Base-by-base conservation (phyloP, 208 protist genomes). In the Crithidia expoeki region DNA sequence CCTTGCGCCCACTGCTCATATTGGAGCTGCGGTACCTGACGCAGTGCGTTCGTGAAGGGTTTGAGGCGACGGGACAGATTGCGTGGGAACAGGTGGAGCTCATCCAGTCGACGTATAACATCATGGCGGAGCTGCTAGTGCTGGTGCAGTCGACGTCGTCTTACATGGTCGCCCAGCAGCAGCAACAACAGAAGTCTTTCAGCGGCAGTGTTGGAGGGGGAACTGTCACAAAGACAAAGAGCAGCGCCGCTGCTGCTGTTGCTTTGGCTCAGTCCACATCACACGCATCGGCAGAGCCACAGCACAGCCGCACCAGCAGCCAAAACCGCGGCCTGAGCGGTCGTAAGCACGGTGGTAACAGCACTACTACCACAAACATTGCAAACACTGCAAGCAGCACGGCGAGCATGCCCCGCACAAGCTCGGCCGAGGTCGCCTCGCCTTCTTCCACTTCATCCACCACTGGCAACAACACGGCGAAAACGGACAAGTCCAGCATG, bases 121-220 rank as follows among this genome's bases (percentile, higher is more conserved):
- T 75, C 67, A 70, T 81, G 17, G 70, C 70, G n/a, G 80, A 85
- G 64, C 60, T 85, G 34, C 56, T 81, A 17, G 40, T 70, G n/a
- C 27, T 72, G 9, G 72, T 81, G 62, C 74, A 81, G 75, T 72
- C 72, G 5, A 77, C 67, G 19, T 74, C 80, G 19, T 85, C 80
- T 10, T 85, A 80, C 47, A 70, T 85, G 64, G 71, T 85, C 2
- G 63, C 80, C 19, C 71, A 69, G 49, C 74, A 83, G 28, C 52
- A 57, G n/a, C 63, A 63, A 33, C 73, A 65, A 30, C 68, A 53
- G 32, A 55, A 75, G 53, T 6, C 36, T 40, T 25, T 28, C 25
- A 50, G 28, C 40, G 28, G 65, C 56, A 53, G 65, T 2, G 30
- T 38, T 2, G 19, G 25, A 33, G 21, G 25, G 27, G 34, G 28